Percentiles rank a stretch among this genome's conserved stretches.
These are phyloP conservation scores for Vaccinium macrocarpon DNA, from an alignment of 148 eudicot species.

Conservation along the genomic window DNA sequence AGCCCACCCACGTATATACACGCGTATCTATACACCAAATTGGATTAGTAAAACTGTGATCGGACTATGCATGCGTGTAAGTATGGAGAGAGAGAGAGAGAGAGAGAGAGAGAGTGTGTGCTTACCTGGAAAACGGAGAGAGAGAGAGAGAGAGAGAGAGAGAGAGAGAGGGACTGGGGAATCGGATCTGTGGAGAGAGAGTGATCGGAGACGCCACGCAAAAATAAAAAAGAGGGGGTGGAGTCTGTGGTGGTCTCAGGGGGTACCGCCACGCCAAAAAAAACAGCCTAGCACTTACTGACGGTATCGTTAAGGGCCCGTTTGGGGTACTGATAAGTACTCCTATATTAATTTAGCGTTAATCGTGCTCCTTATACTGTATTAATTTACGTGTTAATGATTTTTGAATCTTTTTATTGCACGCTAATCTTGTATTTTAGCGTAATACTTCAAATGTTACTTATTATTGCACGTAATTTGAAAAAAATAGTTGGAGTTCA, in stretches of 20 bases:
- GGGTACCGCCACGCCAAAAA: neutral
- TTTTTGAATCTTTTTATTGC: too few species aligned
- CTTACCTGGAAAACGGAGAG: conserved; percentile 9
- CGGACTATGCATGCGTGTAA: neutral
- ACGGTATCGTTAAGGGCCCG: neutral
- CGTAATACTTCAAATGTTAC: too few species aligned
- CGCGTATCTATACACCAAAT: neutral
- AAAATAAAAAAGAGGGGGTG: neutral
- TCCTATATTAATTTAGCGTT: too few species aligned
- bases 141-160: neutral
- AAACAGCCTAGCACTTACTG: neutral
- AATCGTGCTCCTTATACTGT: too few species aligned
- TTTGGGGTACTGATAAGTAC: neutral
- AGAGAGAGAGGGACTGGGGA: neutral
- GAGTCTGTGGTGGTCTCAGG: neutral
- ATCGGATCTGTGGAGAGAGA: conserved; percentile 4
- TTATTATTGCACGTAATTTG: too few species aligned
- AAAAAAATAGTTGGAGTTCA: too few species aligned
- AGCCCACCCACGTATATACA: neutral
- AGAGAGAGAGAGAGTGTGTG: neutral
- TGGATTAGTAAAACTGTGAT: neutral
- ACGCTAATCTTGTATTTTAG: too few species aligned
- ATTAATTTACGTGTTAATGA: too few species aligned
- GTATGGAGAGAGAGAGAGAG: neutral
- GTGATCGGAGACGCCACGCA: conserved; percentile 12